Conservation (phyloP, 768 basidiomycete genomes). For the Termitomyces sp. region DNA sequence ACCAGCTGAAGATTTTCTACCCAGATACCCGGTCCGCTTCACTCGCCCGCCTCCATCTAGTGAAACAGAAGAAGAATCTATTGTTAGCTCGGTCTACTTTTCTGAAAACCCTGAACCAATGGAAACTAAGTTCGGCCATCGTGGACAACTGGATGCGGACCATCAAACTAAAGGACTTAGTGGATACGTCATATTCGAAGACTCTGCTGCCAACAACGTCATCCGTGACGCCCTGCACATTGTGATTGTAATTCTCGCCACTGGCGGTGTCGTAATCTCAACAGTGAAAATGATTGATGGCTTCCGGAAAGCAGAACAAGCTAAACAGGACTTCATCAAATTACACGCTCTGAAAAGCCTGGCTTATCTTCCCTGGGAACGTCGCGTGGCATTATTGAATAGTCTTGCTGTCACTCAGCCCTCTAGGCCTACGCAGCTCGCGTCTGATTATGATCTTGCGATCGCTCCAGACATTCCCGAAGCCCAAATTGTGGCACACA, state of each 20-base stretch:
- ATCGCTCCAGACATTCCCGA: not conserved
- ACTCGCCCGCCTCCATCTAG: not conserved
- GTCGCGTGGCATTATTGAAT: not conserved
- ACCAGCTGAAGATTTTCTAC: not conserved
- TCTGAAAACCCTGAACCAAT: not conserved
- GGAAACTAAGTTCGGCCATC: not conserved
- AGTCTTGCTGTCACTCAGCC: not conserved
- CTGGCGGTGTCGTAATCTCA: not conserved
- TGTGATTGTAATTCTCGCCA: not conserved
- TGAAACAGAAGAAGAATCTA: not conserved
- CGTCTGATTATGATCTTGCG: not conserved
- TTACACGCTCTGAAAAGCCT: not conserved
- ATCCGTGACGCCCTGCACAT: not conserved
- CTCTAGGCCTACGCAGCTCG: not conserved
- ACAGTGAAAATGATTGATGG: not conserved
- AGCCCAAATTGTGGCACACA: not conserved
- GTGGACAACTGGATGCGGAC: not conserved
- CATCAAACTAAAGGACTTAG: not conserved
- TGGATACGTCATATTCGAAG: not conserved
- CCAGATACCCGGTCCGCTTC: not conserved
- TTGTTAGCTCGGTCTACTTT: not conserved
- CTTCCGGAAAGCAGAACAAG: slow-evolving; percentile 1
- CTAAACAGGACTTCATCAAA: not conserved
- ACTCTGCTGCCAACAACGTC: not conserved
- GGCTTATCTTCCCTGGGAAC: not conserved